These are phyloP conservation scores for Candida michaelii DNA, from an alignment of 805 yeast species.

Conservation along the genomic window DNA sequence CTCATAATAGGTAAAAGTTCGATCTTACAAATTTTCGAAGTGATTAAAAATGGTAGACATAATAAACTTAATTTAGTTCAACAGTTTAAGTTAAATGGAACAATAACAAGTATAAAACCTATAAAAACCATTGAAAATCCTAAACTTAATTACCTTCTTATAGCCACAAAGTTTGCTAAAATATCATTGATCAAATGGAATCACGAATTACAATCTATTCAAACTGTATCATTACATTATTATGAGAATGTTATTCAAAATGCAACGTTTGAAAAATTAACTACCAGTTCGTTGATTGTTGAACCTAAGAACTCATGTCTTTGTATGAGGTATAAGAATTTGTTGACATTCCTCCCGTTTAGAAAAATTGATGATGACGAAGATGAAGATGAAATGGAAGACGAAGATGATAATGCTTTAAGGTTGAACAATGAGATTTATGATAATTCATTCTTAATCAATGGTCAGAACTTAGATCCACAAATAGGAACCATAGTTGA, in stretches of 20 bases:
- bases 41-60: constrained; percentile 28
- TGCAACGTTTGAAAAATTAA: constrained; percentile 44
- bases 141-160: constrained; percentile 56
- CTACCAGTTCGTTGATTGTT: constrained; percentile 47
- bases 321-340: constrained; percentile 61
- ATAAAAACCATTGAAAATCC: constrained; percentile 49
- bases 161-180: constrained; percentile 75
- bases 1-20: constrained; percentile 72
- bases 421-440: constrained; percentile 26
- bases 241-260: constrained; percentile 70
- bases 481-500: constrained; percentile 66
- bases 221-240: constrained; percentile 78
- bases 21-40: constrained; percentile 59
- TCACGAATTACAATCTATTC: constrained; percentile 46
- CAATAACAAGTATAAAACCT: constrained; percentile 55
- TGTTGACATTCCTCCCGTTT: constrained; percentile 72
- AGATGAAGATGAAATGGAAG: constrained; percentile 19
- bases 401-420: constrained; percentile 5
- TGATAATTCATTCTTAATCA: constrained; percentile 58
- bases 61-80: constrained; percentile 39
- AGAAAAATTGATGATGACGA: constrained; percentile 44
- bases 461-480: constrained; percentile 55
- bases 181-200: constrained; percentile 77
- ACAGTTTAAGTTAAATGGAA: constrained; percentile 75
- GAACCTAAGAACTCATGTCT: constrained; percentile 63